Base-by-base conservation (phyloP, 768 basidiomycete species). In the Kwoniella botswanensis region DNA sequence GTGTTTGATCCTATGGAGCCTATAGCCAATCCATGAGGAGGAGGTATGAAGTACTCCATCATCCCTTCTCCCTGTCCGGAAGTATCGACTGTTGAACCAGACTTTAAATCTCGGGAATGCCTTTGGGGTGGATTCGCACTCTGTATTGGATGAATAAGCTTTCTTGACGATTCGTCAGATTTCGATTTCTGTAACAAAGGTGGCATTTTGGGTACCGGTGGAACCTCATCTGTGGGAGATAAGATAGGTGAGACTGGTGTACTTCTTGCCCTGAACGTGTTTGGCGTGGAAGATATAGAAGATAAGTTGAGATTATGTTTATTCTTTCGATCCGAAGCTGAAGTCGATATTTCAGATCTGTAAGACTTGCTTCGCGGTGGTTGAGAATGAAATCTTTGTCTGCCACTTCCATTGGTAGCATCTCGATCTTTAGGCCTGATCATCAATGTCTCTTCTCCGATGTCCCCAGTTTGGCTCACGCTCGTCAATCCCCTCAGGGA, bases 181-280 rank as follows among this genome's bases (percentile, higher is more conserved):
- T 21, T 62, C 12, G 52, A 60, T 42, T 68, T 63, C 18, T 63
- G 59, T 5, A 68, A 2, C 46, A 62, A 29, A 29, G 58, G 70
- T 29, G 58, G 55, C 22, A 35, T 21, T 53, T 42, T 63, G 13
- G 26, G 60, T 7, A 57, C 35, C 5, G 63, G 63, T 21, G 53
- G 63, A 18, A 64, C 22, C 26, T 55, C 73, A n/a, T 43, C 21
- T 2, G 52, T 67, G 2, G 59, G 71, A n/a, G 54, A 63, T 60
- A 58, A 29, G 13, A 72, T 59, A 26, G 76, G 76, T 29, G 73
- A 74, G 18, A 66, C 73, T 22, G 76, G 76, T 55, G 29, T 41
- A 22, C n/a, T 55, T 60, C 29, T 60, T 10, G 59, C 59, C 43
- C 42, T 61, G 56, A 66, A 41, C n/a, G 18, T 9, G 64, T 42